A percentile compares a stretch with the other conserved stretches of the same genome.
These are phyloP conservation scores for Nakaseomyces nivariensis DNA, from an alignment of 1,139 yeast genomes.

Conservation along the genomic window DNA sequence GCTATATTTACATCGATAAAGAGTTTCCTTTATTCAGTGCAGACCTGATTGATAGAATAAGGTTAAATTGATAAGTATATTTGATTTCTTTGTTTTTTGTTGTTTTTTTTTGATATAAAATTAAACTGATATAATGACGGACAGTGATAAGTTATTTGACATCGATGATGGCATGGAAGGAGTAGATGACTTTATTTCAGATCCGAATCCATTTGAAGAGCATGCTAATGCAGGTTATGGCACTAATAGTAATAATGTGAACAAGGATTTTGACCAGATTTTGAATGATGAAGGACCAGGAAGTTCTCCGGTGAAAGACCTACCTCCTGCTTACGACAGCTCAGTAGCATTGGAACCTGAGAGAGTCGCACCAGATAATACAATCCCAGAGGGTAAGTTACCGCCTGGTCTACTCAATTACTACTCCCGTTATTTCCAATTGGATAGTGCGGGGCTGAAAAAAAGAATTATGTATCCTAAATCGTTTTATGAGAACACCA, in stretches of 20 bases:
- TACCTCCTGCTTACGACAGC: not conserved
- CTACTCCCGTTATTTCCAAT: conserved; percentile 23
- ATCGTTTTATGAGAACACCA: conserved; percentile 5
- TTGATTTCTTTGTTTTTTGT: too few species aligned
- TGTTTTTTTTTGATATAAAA: too few species aligned
- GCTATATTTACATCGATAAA: too few species aligned
- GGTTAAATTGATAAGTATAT: too few species aligned
- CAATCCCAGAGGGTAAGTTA: conserved; percentile 5
- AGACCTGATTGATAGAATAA: too few species aligned
- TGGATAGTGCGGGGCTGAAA: conserved; percentile 14
- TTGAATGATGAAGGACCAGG: not conserved
- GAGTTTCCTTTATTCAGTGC: too few species aligned
- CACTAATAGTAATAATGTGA: not conserved
- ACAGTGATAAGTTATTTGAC: not conserved
- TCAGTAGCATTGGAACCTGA: not conserved
- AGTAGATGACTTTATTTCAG: conserved; percentile 14
- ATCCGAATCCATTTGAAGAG: conserved; percentile 15
- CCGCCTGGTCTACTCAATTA: conserved; percentile 22
- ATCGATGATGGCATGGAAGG: conserved; percentile 16
- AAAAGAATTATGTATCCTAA: conserved; percentile 10
- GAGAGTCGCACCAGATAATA: not conserved
- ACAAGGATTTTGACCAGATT: not conserved
- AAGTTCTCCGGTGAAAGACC: not conserved
- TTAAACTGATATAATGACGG: not conserved
- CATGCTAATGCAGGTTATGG: conserved; percentile 3